A percentile compares a stretch with the other conserved stretches of the same genome.
Evolutionary conservation across 2,329 filamentous ascomycete species (phyloP).

Genomic region (Aplosporella prunicola): DNA sequence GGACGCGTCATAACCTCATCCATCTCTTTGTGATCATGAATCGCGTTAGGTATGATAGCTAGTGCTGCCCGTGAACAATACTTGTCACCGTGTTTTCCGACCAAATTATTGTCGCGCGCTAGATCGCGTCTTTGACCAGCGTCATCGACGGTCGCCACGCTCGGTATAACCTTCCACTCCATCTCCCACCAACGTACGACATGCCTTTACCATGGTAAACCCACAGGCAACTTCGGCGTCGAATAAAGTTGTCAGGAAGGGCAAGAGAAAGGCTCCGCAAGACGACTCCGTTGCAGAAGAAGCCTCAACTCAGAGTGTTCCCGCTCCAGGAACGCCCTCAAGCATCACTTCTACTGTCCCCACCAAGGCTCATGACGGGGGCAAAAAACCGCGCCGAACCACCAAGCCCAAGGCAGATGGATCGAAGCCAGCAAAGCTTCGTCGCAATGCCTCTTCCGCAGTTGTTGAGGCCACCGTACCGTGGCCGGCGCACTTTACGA

Average conservation of each 20-base stretch:
- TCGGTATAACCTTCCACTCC: not conserved
- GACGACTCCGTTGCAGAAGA: slow-evolving; percentile 13
- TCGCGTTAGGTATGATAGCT: too few relatives aligned
- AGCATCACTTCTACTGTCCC: slow-evolving; percentile 38
- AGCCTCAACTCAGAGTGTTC: slow-evolving; percentile 6
- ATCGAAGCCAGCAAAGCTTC: slow-evolving; percentile 28
- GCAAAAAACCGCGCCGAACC: slow-evolving; percentile 40
- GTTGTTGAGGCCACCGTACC: slow-evolving; percentile 44
- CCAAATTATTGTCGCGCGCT: slow-evolving; percentile 4
- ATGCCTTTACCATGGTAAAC: slow-evolving; percentile 23
- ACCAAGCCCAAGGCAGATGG: slow-evolving; percentile 27
- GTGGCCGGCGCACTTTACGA: slow-evolving; percentile 69
- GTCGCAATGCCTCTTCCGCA: slow-evolving; percentile 38
- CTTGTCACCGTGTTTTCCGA: too few relatives aligned
- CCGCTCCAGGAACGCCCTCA: slow-evolving; percentile 7
- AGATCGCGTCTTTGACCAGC: slow-evolving; percentile 5
- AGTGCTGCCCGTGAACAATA: too few relatives aligned
- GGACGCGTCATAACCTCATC: too few relatives aligned
- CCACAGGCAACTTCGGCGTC: slow-evolving; percentile 37
- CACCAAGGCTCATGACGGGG: slow-evolving; percentile 50
- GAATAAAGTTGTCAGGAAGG: slow-evolving; percentile 36
- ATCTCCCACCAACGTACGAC: not conserved
- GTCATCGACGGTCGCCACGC: slow-evolving; percentile 1
- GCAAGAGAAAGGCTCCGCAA: slow-evolving; percentile 29
- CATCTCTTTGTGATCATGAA: too few relatives aligned